Percentiles rank a stretch among this genome's conserved stretches.
Evolutionary conservation across 2,329 filamentous ascomycete species (phyloP).

Genomic region (Sarocladium strictum): DNA sequence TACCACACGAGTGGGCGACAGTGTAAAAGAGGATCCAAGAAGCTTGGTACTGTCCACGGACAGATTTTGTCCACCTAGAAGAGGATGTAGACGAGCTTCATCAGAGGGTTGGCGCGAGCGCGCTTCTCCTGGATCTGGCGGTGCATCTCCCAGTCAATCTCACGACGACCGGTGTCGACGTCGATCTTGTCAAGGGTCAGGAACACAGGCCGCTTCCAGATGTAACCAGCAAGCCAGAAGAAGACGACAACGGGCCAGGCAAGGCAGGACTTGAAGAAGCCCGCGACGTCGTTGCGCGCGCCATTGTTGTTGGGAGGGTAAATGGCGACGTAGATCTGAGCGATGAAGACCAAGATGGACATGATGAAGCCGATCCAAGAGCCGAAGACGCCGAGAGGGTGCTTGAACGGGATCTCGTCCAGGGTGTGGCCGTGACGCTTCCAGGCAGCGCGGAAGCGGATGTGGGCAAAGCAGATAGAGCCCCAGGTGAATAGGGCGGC

Average conservation of each 20-base stretch:
- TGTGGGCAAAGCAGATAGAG: slow-evolving; percentile 62
- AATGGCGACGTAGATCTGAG: slow-evolving; percentile 47
- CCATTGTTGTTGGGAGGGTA: slow-evolving; percentile 25
- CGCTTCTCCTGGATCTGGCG: slow-evolving; percentile 12
- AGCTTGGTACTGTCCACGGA: neutral
- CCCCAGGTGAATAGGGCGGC: slow-evolving; percentile 64
- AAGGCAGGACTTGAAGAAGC: slow-evolving; percentile 50
- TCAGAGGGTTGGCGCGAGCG: slow-evolving; percentile 6
- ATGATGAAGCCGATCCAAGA: slow-evolving; percentile 58
- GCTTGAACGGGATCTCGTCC: slow-evolving; percentile 62
- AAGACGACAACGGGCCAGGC: slow-evolving; percentile 46
- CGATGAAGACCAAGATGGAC: slow-evolving; percentile 49
- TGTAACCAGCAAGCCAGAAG: slow-evolving; percentile 50
- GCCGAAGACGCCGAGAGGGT: slow-evolving; percentile 54
- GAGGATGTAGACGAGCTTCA: slow-evolving; percentile 10
- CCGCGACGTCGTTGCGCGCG: slow-evolving; percentile 22
- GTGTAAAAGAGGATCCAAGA: neutral
- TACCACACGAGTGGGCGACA: neutral
- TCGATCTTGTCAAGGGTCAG: slow-evolving; percentile 55
- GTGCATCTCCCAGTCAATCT: slow-evolving; percentile 51
- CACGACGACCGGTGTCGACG: slow-evolving; percentile 57
- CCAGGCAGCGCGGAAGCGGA: slow-evolving; percentile 64
- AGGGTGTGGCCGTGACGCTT: slow-evolving; percentile 52
- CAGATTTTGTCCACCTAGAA: slow-evolving; percentile 3
- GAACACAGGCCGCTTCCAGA: slow-evolving; percentile 60